Conservation (phyloP, 2,329 filamentous ascomycete species). For the Pseudogymnoascus sp. region DNA sequence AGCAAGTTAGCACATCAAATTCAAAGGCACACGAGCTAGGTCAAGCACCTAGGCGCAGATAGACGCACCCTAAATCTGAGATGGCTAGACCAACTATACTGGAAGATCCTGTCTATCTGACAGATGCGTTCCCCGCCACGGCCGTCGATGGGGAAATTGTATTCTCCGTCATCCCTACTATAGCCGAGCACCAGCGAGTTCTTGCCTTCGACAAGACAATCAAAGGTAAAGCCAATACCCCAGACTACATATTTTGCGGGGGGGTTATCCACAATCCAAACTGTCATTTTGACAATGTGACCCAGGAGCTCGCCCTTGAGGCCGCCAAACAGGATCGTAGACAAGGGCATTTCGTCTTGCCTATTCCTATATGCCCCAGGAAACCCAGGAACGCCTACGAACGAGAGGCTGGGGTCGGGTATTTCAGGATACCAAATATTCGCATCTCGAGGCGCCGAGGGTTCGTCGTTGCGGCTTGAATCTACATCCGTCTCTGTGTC, state of each 20-base stretch:
- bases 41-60: background rate
- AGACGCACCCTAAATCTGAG: background rate
- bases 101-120: background rate
- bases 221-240: background rate
- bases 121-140: background rate
- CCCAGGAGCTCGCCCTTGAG: background rate
- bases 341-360: background rate
- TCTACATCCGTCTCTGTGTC: background rate
- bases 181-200: background rate
- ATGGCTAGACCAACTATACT: background rate
- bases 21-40: background rate
- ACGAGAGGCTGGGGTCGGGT: background rate
- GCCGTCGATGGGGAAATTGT: background rate
- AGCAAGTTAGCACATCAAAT: background rate
- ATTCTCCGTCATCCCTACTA: background rate
- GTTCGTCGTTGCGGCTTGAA: background rate
- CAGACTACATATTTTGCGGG: background rate
- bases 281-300: background rate
- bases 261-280: background rate
- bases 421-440: background rate
- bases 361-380: background rate
- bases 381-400: background rate
- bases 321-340: background rate
- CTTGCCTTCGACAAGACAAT: background rate
- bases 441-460: background rate